A percentile compares a stretch with the other conserved stretches of the same genome.
Evolutionary conservation across 23 red algal species (phyloP).

Genomic region (Gracilaria gracilis): DNA sequence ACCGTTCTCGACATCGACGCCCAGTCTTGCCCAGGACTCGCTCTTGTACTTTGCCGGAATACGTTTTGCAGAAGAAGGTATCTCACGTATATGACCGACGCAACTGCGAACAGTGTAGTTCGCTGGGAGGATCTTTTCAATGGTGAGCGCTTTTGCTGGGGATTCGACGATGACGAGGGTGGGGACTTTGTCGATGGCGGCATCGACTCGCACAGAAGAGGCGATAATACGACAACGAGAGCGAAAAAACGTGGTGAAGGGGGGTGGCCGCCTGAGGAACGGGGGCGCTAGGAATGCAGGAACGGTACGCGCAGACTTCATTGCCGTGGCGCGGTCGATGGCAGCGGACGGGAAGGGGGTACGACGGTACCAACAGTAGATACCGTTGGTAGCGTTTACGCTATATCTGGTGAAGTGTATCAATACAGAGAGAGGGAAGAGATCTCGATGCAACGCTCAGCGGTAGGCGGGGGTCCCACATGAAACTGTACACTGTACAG

Average conservation of each 20-base stretch:
- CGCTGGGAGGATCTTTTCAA: slow-evolving; percentile 80
- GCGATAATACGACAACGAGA: slow-evolving; percentile 5
- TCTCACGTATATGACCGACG: slow-evolving; percentile 93
- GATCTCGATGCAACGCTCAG: too few relatives aligned
- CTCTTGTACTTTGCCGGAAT: slow-evolving; percentile 88
- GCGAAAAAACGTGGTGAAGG: background rate
- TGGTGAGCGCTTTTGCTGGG: slow-evolving; percentile 95
- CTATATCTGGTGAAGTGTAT: too few relatives aligned
- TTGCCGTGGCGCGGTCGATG: background rate
- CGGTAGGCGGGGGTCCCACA: too few relatives aligned
- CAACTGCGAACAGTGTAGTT: slow-evolving; percentile 87
- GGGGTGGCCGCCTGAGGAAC: background rate
- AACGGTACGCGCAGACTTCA: background rate
- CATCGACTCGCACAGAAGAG: background rate
- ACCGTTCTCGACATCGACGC: slow-evolving; percentile 88
- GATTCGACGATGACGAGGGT: slow-evolving; percentile 96
- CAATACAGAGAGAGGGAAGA: too few relatives aligned
- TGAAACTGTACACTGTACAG: too few relatives aligned
- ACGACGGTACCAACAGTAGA: too few relatives aligned
- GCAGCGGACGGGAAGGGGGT: too few relatives aligned
- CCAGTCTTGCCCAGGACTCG: slow-evolving; percentile 90
- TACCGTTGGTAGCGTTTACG: too few relatives aligned
- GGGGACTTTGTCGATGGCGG: background rate
- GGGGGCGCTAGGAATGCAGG: background rate
- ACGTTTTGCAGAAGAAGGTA: slow-evolving; percentile 89